Evolutionary conservation across 331 rosid genomes (phyloP), one percentile per base, ranked within the genome.

Genomic region (Saraca asoca): DNA sequence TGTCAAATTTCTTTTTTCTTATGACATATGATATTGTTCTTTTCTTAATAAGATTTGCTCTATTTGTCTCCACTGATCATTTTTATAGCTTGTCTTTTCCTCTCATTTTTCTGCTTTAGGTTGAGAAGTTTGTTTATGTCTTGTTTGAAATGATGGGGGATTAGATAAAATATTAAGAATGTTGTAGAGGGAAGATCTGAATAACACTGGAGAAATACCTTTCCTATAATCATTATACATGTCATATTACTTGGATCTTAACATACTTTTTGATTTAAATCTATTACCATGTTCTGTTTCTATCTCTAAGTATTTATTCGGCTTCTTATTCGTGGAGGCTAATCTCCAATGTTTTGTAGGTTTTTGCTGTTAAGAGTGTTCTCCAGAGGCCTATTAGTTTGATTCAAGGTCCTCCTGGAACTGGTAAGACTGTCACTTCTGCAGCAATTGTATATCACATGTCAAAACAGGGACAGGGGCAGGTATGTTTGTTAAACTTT

Each of bases 401-500:
- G 96, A 94, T 94, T 79, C 99, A 94, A 83, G 99, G 99, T 20
- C 99, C 99, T 51, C 99, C 99, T 58, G 99, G 99, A 57, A 94
- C 99, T 39, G 99, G 99, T 6, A 94, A 94, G 83, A 94, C 99
- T 7, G 99, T 94, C 7, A 94, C 99, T 39, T 94, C 99, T 70
- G 99, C 99, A 41, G 99, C 99, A 43, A 90, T 94, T 70, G 99
- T 94, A 58, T 94, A 94, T 85, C 99, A 94, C 88, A 94, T 94
- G 99, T 97, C 99, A 68, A 94, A 94, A 82, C 99, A 94, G 80
- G 97, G 96, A 64, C 99, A 94, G 82, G 99, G 99, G 45, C 99
- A 94, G 91, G 98, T 89, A 70, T 56, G 59, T 45, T 64, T 34
- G 60, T 24, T 16, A 19, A 5, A 33, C 11, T 13, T 37, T 15